phyloP scores from a whole-genome alignment of 2,329 filamentous ascomycete genomes.

The Acarospora socialis region DNA sequence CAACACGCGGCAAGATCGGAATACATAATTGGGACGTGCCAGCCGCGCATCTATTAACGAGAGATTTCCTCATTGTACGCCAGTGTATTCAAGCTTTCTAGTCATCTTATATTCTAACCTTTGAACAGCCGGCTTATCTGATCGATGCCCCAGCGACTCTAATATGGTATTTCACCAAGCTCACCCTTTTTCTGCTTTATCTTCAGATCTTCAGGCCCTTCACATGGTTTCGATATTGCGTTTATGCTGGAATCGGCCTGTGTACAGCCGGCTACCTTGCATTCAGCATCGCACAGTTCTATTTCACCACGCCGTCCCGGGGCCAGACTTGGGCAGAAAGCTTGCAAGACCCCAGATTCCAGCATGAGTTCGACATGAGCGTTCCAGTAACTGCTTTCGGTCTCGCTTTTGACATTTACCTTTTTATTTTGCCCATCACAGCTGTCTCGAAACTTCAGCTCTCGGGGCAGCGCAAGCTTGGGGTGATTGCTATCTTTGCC shows the following conservation, averaged over 20 bases:
- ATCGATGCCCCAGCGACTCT: not conserved
- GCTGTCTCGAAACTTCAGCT: conserved; percentile 5
- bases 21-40: not conserved
- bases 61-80: not conserved
- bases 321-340: no score
- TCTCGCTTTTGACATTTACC: conserved; percentile 7
- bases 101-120: not conserved
- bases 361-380: no score
- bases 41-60: not conserved
- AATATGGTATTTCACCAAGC: conserved; percentile 6
- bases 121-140: not conserved
- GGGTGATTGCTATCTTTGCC: conserved; percentile 8
- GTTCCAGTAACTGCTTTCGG: no score
- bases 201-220: conserved; percentile 6
- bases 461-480: conserved; percentile 2
- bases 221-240: conserved; percentile 7
- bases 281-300: no score
- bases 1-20: not conserved
- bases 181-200: conserved; percentile 8
- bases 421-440: conserved; percentile 6
- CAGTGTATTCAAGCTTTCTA: not conserved
- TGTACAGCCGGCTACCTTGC: no score
- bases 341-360: no score
- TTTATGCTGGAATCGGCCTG: conserved; percentile 4
- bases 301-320: no score